Evolutionary conservation across 495 filamentous ascomycete genomes (phyloP), one percentile per base, ranked within the genome.

Genomic region (Massariosphaeria phaeospora): DNA sequence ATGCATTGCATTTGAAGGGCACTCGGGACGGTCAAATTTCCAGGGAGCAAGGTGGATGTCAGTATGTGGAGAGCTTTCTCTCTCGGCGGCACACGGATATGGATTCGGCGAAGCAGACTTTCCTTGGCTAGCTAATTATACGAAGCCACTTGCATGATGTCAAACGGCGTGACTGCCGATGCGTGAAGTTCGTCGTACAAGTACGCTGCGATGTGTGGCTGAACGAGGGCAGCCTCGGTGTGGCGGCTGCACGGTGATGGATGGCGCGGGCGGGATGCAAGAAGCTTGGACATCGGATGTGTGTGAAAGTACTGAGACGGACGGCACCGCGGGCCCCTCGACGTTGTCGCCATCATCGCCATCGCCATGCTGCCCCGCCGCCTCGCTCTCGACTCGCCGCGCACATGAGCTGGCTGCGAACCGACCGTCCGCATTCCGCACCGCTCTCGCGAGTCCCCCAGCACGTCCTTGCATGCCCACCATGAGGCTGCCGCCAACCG

Each of bases 401-500:
- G 42, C 42, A 27, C 42, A 29, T 20, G 29, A 9, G 13, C 1
- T 40, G 1, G 9, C 20, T 11, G 20, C 29, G 34, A 9, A 33
- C n/a, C 13, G 2, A 30, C 33, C 31, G 20, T 11, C 17, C 11
- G 7, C 3, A 26, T 27, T n/a, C 23, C 41, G n/a, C 41, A n/a
- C 8, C 17, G 25, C 39, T 15, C 36, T n/a, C 26, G 15, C 8
- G 25, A 3, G 15, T 8, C 23, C 38, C 15, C 40, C 17, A 4
- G 21, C 26, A 10, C 34, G 47, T 40, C 35, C 23, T 42, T 42
- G 48, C 48, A 33, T 52, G 31, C 40, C 11, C 13, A 46, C 34
- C 25, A 59, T 59, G 56, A 31, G 42, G 21, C 33, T 59, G 3
- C 56, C 48, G 8, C 41, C 41, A n/a, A 3, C 10, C 10, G 25